These are phyloP conservation scores for Coemansia sp. DNA, from an alignment of 192 early-diverging fungal genomes.

Conservation along the genomic window DNA sequence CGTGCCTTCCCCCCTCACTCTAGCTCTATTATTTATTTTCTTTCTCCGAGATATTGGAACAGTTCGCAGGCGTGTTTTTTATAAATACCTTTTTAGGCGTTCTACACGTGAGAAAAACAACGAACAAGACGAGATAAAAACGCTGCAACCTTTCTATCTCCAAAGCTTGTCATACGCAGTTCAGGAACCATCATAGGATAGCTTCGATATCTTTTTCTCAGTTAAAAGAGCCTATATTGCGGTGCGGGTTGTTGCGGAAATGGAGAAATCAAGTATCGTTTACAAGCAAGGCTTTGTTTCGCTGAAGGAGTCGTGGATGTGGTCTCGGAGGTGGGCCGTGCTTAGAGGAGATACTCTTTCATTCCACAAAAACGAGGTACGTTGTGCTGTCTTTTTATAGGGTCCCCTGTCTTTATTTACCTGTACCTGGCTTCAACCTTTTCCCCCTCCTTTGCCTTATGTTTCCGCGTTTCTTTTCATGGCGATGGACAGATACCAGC, in stretches of 20 bases:
- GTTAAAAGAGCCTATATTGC: neutral
- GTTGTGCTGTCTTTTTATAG: constrained; percentile 11
- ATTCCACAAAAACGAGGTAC: constrained; percentile 92
- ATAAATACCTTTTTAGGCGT: neutral
- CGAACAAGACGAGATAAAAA: neutral
- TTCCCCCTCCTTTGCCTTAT: no score
- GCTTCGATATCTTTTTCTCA: constrained; percentile 3
- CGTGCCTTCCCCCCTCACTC: neutral
- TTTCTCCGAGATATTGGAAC: neutral
- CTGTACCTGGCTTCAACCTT: constrained; percentile 1
- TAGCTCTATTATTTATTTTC: neutral
- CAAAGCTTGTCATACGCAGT: neutral
- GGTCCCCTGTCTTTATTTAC: constrained; percentile 3
- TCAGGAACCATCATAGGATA: neutral
- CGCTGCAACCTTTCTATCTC: neutral
- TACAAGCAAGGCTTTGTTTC: constrained; percentile 49
- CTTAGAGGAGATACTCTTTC: constrained; percentile 87
- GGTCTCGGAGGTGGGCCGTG: constrained; percentile 90
- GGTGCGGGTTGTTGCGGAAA: constrained; percentile 12
- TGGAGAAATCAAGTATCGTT: constrained; percentile 35
- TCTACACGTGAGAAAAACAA: constrained; percentile 2
- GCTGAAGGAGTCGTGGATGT: constrained; percentile 90
- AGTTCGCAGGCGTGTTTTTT: neutral
- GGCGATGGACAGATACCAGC: no score
- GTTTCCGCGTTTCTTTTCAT: neutral